Conservation (phyloP, 2,329 filamentous ascomycete species). For the Thelonectria discophora region DNA sequence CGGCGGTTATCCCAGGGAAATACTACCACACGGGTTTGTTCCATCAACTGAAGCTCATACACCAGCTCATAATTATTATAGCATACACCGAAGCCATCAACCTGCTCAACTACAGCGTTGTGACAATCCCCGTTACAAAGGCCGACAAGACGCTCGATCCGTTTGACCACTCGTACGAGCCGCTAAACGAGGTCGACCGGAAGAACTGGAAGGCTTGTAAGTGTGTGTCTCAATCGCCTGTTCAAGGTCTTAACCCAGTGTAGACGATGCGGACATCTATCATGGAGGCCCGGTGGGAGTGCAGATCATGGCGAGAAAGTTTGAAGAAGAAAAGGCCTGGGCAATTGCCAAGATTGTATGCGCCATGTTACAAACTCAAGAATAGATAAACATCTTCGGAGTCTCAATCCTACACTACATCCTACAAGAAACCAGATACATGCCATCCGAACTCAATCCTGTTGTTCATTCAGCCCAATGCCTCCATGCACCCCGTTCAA, state of each 20-base stretch:
- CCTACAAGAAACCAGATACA: too few relatives aligned
- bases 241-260: background rate
- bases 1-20: conserved; percentile 8
- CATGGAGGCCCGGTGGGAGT: conserved; percentile 28
- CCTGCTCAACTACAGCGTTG: conserved; percentile 63
- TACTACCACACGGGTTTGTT: conserved; percentile 30
- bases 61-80: conserved; percentile 9
- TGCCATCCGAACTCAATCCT: too few relatives aligned
- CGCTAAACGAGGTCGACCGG: conserved; percentile 53
- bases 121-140: conserved; percentile 63
- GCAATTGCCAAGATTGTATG: background rate
- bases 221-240: conserved; percentile 24
- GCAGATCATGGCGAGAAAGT: conserved; percentile 27
- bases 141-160: conserved; percentile 61
- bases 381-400: too few relatives aligned
- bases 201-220: conserved; percentile 59
- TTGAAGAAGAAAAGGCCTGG: conserved; percentile 34
- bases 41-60: accelerated
- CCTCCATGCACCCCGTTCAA: too few relatives aligned
- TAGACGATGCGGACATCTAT: conserved; percentile 24
- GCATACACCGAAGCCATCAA: conserved; percentile 56
- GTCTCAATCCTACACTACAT: too few relatives aligned
- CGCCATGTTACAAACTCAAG: background rate
- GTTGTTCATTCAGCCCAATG: too few relatives aligned
- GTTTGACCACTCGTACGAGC: conserved; percentile 48